A percentile compares a stretch with the other conserved stretches of the same genome.
These are phyloP conservation scores for Phycomyces blakesleeanus DNA, from an alignment of 192 early-diverging fungal species.

Conservation along the genomic window DNA sequence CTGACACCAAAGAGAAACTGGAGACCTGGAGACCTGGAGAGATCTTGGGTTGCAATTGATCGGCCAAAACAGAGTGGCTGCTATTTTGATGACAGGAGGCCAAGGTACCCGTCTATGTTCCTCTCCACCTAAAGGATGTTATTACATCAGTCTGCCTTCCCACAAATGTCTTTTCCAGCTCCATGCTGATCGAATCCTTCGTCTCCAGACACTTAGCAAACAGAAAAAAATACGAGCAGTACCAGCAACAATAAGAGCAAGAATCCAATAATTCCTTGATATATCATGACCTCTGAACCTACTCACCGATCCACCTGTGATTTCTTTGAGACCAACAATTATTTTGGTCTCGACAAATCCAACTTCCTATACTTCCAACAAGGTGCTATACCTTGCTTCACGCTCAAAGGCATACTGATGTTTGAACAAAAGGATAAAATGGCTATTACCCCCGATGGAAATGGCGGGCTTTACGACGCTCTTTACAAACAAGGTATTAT, in stretches of 20 bases:
- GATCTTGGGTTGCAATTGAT: constrained; percentile 71
- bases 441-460: constrained; percentile 74
- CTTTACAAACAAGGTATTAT: constrained; percentile 75
- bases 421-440: constrained; percentile 59
- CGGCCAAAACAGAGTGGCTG: constrained; percentile 84
- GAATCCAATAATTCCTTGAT: constrained; percentile 83
- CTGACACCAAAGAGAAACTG: constrained; percentile 61
- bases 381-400: constrained; percentile 82
- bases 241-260: constrained; percentile 28
- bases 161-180: constrained; percentile 87
- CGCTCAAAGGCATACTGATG: constrained; percentile 78
- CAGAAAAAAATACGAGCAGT: constrained; percentile 22
- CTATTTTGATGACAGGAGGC: constrained; percentile 91
- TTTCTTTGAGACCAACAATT: constrained; percentile 69
- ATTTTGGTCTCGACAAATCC: constrained; percentile 70
- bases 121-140: constrained; percentile 88
- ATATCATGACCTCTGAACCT: constrained; percentile 92
- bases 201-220: constrained; percentile 68
- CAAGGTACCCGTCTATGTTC: constrained; percentile 85
- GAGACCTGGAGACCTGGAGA: too few relatives aligned
- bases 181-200: constrained; percentile 90
- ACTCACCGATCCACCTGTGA: constrained; percentile 65
- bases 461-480: constrained; percentile 87
- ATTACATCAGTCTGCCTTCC: constrained; percentile 89
- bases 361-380: constrained; percentile 91